These are phyloP conservation scores for Achaetomiella virescens DNA, from an alignment of 495 filamentous ascomycete species.

Conservation along the genomic window DNA sequence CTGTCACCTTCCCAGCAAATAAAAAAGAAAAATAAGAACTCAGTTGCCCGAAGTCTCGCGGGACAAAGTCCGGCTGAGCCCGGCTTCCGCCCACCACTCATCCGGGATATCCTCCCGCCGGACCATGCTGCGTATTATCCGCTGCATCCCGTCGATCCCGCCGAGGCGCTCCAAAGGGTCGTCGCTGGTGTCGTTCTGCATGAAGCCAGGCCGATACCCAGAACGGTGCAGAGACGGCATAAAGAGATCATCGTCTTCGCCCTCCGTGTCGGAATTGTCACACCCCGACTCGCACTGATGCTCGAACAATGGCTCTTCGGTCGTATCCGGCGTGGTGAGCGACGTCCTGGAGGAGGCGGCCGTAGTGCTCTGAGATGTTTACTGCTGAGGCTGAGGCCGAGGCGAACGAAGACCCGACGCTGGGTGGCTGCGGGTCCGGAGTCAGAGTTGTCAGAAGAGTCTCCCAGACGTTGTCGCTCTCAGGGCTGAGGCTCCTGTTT, in stretches of 20 bases:
- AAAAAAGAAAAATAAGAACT: conserved; percentile 4
- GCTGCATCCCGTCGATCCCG: conserved; percentile 59
- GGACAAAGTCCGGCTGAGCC: conserved; percentile 55
- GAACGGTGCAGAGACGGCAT: conserved; percentile 9
- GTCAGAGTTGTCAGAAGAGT: conserved; percentile 72
- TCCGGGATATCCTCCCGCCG: conserved; percentile 66
- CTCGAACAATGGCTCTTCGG: conserved; percentile 26
- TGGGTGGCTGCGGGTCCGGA: conserved; percentile 74
- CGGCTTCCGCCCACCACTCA: conserved; percentile 69
- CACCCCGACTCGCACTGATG: conserved; percentile 36
- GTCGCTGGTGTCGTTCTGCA: conserved; percentile 19
- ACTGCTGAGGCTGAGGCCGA: conserved; percentile 51
- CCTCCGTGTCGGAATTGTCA: conserved; percentile 33
- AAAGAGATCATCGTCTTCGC: conserved; percentile 29
- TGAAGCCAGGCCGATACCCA: conserved; percentile 34
- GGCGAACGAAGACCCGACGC: conserved; percentile 71
- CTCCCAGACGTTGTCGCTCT: conserved; percentile 67
- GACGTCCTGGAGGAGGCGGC: conserved; percentile 32
- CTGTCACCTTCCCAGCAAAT: background rate
- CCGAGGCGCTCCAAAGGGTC: conserved; percentile 28
- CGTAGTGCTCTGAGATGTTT: conserved; percentile 31
- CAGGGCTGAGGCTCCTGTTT: conserved; percentile 72
- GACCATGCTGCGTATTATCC: conserved; percentile 59
- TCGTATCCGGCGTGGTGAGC: conserved; percentile 28
- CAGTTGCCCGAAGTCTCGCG: conserved; percentile 32